Evolutionary conservation across 805 yeast species (phyloP), one percentile per base, ranked within the genome.

Genomic region (Metschnikowia drakensbergensis): DNA sequence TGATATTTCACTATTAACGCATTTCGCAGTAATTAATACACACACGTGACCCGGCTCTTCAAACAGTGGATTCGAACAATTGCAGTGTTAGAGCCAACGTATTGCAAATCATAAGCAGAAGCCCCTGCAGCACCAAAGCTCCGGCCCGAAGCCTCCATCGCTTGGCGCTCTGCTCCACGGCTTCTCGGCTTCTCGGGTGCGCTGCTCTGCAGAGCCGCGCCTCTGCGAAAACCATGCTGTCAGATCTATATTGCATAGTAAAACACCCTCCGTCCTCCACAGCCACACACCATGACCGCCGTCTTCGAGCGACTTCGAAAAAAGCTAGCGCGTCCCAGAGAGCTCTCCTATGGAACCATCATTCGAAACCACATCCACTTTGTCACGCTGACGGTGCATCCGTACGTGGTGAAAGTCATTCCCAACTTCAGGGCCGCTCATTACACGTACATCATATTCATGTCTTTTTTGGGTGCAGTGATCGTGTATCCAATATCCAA

Each of bases 401-500:
- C 84, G 0, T 61, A 67, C 39, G 61, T 74, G 10, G 57, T 54
- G 36, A 65, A 67, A 32, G 49, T 80, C 23, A 60, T 80, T 5
- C 84, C 84, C 13, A 79, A 76, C 53, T 80, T 80, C 59, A 65
- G 78, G 32, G 82, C 80, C 5, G 89, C 83, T 2, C 94, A 86
- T 60, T 87, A 88, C 67, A 74, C 79, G 33, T 92, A 90, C 63
- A 81, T 92, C 54, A 64, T 84, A 0, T 41, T 67, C 22, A 69
- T 80, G 76, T 65, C 80, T 0, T 71, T 94, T 2, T 34, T 90
- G 1, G 81, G 87, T 1, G 88, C 97, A 0, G 76, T 91, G 31
- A 59, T 92, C 46, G 65, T 94, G 35, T 92, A 84, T 58, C 96
- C 97, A 0, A 76, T 77, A n/a, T 76, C 74, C 47, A 83, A 85